Conservation (phyloP, 2,329 filamentous ascomycete genomes). For the Xylaria multiplex region DNA sequence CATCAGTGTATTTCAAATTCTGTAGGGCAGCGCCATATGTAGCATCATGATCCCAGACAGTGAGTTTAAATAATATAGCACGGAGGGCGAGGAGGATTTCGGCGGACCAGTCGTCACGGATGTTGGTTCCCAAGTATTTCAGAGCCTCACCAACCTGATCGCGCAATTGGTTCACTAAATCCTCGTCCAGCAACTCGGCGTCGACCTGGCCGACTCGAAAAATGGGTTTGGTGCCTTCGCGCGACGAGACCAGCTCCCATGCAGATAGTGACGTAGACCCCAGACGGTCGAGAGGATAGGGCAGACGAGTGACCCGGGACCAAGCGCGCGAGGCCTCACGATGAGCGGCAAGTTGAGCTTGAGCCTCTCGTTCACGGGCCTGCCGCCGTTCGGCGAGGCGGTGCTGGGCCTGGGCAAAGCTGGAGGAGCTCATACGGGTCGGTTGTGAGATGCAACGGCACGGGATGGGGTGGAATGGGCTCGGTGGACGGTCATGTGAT, state of each 20-base stretch:
- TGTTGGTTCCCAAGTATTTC: slow-evolving; percentile 80
- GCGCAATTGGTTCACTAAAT: slow-evolving; percentile 85
- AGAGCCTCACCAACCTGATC: slow-evolving; percentile 87
- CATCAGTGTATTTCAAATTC: slow-evolving; percentile 90
- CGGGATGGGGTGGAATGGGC: background rate
- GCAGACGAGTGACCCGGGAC: slow-evolving; percentile 66
- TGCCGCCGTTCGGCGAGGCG: slow-evolving; percentile 84
- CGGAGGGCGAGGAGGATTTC: slow-evolving; percentile 85
- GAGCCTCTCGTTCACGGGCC: slow-evolving; percentile 74
- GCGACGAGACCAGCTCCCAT: slow-evolving; percentile 78
- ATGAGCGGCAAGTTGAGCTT: slow-evolving; percentile 63
- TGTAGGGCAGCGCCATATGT: slow-evolving; percentile 94
- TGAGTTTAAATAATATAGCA: slow-evolving; percentile 88
- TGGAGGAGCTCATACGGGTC: slow-evolving; percentile 61
- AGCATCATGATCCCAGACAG: slow-evolving; percentile 95
- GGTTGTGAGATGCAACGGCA: background rate
- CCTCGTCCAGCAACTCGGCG: slow-evolving; percentile 92
- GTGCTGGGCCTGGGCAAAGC: slow-evolving; percentile 89
- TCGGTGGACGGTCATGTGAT: slow-evolving; percentile 2
- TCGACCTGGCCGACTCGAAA: slow-evolving; percentile 97
- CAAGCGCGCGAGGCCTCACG: slow-evolving; percentile 64
- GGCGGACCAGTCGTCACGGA: slow-evolving; percentile 86
- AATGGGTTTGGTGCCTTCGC: slow-evolving; percentile 82
- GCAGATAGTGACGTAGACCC: slow-evolving; percentile 59
- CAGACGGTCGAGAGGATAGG: slow-evolving; percentile 70